Evolutionary conservation across 2,329 filamentous ascomycete species (phyloP), one percentile per base, ranked within the genome.

Genomic region (Penicillium crustosum): DNA sequence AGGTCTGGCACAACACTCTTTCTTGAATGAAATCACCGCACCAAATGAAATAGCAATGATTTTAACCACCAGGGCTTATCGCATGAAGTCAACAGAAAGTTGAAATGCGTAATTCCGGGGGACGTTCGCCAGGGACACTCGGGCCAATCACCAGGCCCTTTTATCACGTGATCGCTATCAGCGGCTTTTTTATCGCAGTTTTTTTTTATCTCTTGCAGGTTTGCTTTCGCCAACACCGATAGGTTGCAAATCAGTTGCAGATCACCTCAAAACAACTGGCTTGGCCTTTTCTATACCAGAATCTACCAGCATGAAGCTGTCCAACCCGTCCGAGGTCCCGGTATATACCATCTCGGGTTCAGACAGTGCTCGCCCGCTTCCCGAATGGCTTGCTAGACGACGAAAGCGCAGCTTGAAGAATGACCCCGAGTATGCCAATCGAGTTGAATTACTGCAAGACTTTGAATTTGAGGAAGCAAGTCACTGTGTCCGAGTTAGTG

Each of bases 391-490:
- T 60, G 89, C 92, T 35, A 85, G 91, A 64, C 89, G 91, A 68
- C 83, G 93, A 73, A 97, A 97, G 81, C 85, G 90, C 73, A 95
- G 90, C 71, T 79, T 97, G 66, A 97, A 97, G 77, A 87, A 93
- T 66, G 93, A 97, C 72, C 83, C 89, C 59, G 93, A 97, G 72
- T 97, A 93, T 77, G 89, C 93, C 62, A 96, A 92, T 74, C 89
- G 94, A 64, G 88, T 99, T 67, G 94, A 99, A 76, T 82, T 99
- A 57, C 83, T 99, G 38, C 94, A 99, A 70, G 94, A 99, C 72
- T 99, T 99, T 75, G 93, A 95, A 71, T 97, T 99, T 69, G 93
- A 97, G 69, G 93, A 96, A 77, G 93, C 95, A 41, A 96, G 92
- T 72, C 86, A 88, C 66, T 97, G 93, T 72, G 86, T 99, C 62